These are phyloP conservation scores for Cryptococcus deneoformans DNA, from an alignment of 1,284 basidiomycete genomes.

Conservation along the genomic window DNA sequence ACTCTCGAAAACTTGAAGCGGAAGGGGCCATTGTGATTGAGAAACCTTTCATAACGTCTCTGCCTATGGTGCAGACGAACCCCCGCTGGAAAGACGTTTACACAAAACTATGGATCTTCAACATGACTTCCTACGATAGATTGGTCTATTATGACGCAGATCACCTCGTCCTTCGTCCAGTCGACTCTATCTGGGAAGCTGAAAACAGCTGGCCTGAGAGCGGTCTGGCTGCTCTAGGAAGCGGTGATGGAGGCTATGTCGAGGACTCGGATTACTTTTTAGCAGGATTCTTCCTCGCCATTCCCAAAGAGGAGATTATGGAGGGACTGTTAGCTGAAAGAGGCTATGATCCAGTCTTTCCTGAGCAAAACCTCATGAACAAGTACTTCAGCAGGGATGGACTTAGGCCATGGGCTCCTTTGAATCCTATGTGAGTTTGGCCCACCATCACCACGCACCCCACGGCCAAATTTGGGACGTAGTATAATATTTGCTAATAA, in stretches of 20 bases:
- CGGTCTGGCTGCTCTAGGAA: slow-evolving; percentile 5
- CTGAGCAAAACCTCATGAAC: too few species aligned
- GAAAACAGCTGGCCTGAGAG: neutral
- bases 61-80: neutral
- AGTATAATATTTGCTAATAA: too few species aligned
- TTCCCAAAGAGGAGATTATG: slow-evolving; percentile 60
- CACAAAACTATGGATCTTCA: slow-evolving; percentile 12
- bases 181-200: slow-evolving; percentile 14
- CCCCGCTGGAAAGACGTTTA: slow-evolving; percentile 3
- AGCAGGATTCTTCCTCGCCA: slow-evolving; percentile 8
- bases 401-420: too few species aligned
- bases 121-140: slow-evolving; percentile 13
- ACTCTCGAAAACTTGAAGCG: too few species aligned
- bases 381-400: too few species aligned
- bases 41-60: neutral
- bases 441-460: too few species aligned
- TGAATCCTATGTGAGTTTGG: too few species aligned
- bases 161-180: slow-evolving; percentile 2
- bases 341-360: neutral
- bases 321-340: slow-evolving; percentile 78
- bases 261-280: slow-evolving; percentile 4
- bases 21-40: neutral
- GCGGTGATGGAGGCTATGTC: neutral
- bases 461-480: too few species aligned
- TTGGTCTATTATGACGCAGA: slow-evolving; percentile 11